Base-by-base conservation (phyloP, 2,329 filamentous ascomycete species). In the Xylaria polymorpha region DNA sequence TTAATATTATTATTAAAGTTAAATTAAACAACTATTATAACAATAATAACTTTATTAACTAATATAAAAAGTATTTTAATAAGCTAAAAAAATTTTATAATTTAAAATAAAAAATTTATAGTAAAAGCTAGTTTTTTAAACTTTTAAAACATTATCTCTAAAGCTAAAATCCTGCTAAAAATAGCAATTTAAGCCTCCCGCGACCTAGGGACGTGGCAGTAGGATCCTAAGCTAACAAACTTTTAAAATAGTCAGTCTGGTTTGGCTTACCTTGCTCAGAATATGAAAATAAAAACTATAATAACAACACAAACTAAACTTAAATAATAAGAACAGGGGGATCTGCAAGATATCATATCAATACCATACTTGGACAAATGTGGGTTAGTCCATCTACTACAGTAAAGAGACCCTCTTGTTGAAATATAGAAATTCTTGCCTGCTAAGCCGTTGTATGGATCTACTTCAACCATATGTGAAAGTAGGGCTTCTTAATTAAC, bases 321-420 rank as follows among this genome's bases (percentile, higher is more conserved):
- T 4, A 25, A 10, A 53, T 41, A 20, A 20, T 35, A n/a, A 20
- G 43, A 55, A 29, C 32, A 32, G 20, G 22, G 43, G 12, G 53
- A 64, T 64, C 35, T 43, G 14, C 43, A 43, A 2, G 37, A 18
- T 37, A 39, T 18, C 55, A 10, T 29, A 43, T 43, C 37, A 58
- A n/a, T 9, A n/a, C 25, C n/a, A n/a, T 9, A n/a, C 25, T 32
- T 51, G 25, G 25, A 51, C 8, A 5, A 25, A 51, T 51, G 29
- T 6, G 25, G 48, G 7, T 32, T 51, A 25, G 48, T 15, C 15
- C 4, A 32, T 51, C 15, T 32, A n/a, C 48, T 50, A n/a, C n/a
- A n/a, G n/a, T n/a, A 18, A 18, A 15, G 22, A 29, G 18, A 8
- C 46, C 22, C 46, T 32, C 22, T n/a, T n/a, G 15, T 32, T 32